Evolutionary conservation across 169 alveolate species (phyloP).

Genomic region (Plasmodium gonderi): DNA sequence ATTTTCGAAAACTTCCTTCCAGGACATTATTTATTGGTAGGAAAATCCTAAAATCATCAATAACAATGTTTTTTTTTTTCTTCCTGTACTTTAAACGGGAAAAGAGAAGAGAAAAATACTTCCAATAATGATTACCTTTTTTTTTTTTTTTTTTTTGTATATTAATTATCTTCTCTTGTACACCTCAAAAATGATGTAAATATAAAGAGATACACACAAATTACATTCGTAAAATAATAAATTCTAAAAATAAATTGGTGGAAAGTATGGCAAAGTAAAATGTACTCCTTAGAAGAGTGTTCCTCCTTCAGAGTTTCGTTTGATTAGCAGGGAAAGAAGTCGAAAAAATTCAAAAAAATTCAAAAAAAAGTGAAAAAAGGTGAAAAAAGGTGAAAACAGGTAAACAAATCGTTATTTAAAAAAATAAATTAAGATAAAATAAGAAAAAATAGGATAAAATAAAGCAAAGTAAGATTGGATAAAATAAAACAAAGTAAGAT

Average conservation of each 20-base stretch:
- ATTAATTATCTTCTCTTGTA: too few species aligned
- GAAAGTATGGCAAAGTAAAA: background rate
- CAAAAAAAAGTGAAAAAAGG: background rate
- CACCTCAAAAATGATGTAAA: background rate
- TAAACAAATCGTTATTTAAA: too few species aligned
- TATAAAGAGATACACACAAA: background rate
- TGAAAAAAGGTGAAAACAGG: background rate
- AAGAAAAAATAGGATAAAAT: too few species aligned
- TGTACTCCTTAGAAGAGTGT: background rate
- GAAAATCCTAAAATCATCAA: background rate
- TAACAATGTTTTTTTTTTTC: too few species aligned
- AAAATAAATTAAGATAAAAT: too few species aligned
- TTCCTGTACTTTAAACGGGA: too few species aligned
- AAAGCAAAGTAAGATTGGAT: too few species aligned
- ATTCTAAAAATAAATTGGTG: background rate
- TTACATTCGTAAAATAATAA: background rate
- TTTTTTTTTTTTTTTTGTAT: too few species aligned
- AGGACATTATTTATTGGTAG: constrained; percentile 1
- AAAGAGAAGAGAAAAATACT: background rate
- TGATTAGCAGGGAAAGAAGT: background rate
- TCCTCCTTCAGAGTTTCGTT: background rate
- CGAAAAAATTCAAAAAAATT: background rate
- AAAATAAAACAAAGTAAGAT: background rate
- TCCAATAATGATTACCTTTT: too few species aligned
- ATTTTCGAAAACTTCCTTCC: constrained; percentile 7